Conservation (phyloP, 352 stramenopile species). For the Blastocystis hominis region DNA sequence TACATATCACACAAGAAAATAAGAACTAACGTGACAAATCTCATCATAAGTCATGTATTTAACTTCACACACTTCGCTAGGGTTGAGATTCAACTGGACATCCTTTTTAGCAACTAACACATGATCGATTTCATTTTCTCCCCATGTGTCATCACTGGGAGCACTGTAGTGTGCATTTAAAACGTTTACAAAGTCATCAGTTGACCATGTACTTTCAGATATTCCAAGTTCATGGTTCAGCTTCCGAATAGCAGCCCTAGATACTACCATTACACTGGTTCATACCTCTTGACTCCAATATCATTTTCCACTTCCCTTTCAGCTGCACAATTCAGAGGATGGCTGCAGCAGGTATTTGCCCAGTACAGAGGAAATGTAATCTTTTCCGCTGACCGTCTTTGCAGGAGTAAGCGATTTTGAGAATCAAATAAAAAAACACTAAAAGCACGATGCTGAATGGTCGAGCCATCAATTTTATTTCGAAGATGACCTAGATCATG, state of each 20-base stretch:
- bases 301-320: conserved; percentile 73
- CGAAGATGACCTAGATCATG: conserved; percentile 53
- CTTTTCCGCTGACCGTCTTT: conserved; percentile 83
- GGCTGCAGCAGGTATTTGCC: conserved; percentile 97
- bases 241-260: conserved; percentile 84
- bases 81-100: conserved; percentile 75
- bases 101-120: conserved; percentile 79
- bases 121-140: conserved; percentile 96
- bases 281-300: conserved; percentile 71
- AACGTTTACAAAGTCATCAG: conserved; percentile 83
- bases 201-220: conserved; percentile 68
- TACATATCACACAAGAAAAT: background rate
- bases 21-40: conserved; percentile 61
- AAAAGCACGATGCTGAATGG: conserved; percentile 74
- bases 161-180: conserved; percentile 91
- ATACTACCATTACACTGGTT: conserved; percentile 62
- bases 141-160: conserved; percentile 77
- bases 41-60: conserved; percentile 74
- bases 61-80: conserved; percentile 80
- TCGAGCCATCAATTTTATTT: conserved; percentile 62
- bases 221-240: conserved; percentile 95
- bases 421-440: conserved; percentile 77
- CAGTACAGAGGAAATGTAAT: conserved; percentile 97
- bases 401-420: conserved; percentile 67
- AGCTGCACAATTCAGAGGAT: conserved; percentile 82